Evolutionary conservation across 306 rosid genomes (phyloP), one percentile per base, ranked within the genome.

Genomic region (Cucurbita argyrosperma): DNA sequence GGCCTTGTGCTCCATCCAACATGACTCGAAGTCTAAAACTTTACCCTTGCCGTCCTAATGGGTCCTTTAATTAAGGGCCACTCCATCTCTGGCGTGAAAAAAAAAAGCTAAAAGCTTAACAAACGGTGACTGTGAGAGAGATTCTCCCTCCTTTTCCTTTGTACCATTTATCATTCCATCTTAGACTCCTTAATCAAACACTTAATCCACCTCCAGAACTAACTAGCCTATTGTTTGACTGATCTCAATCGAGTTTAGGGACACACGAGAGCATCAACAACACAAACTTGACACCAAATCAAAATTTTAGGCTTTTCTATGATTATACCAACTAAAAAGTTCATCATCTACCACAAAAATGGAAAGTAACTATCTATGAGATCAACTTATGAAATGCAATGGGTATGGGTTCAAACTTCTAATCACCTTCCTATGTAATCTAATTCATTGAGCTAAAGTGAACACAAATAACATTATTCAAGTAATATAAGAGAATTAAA

Each of bases 1-100:
- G 90, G 82, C 64, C 42, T 76, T 83, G 84, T 77, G 76, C 83
- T 45, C 26, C 58, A 7, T 52, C 72, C 72, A 64, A 39, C 53
- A 19, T 12, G 52, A 63, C 18, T 30, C 38, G 1, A 11, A 58
- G 18, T 64, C 71, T 64, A 64, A 64, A 69, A 81, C 30, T 58
- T 58, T 74, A 45, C 67, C 46, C 77, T 21, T 40, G 55, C 51
- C 8, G 60, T 50, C 69, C 69, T 37, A 40, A 4, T 73, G 66
- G 77, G 55, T 74, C 40, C 77, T 74, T 74, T 74, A 57, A 74
- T 54, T 74, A 57, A 6, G 77, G 46, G 55, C 63, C 67, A 57
- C 77, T 74, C 68, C 67, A 74, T 39, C 77, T 49, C 26, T 50
- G 54, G 58, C 51, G 55, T 46, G 11, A 56, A 4, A 12, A 56